phyloP scores from a whole-genome alignment of 768 basidiomycete genomes.

The Serendipita sp. region DNA sequence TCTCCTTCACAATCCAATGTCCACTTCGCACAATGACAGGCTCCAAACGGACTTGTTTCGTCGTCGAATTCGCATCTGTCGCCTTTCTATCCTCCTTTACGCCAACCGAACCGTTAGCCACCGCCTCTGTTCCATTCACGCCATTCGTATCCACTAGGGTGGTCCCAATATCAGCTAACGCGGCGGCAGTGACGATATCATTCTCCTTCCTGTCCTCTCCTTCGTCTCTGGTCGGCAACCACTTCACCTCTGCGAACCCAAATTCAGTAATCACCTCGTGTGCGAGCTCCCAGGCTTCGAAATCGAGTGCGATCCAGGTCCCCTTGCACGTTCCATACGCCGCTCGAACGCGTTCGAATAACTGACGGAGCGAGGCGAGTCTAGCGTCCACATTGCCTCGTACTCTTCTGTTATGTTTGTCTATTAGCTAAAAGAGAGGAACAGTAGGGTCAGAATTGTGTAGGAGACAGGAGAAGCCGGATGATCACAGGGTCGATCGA shows the following conservation, averaged over 20 bases:
- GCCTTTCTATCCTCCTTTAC: not conserved
- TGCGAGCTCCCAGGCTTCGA: constrained; percentile 71
- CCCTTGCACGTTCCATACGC: constrained; percentile 49
- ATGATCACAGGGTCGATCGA: not conserved
- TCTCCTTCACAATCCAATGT: constrained; percentile 51
- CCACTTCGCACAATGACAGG: constrained; percentile 27
- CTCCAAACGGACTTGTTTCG: not conserved
- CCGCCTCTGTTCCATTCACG: not conserved
- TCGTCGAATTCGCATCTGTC: not conserved
- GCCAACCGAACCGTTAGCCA: not conserved
- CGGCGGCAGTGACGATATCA: not conserved
- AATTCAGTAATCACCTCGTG: constrained; percentile 64
- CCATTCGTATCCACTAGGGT: too few relatives aligned
- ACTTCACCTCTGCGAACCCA: constrained; percentile 51
- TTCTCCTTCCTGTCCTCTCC: constrained; percentile 27
- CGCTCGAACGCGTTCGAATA: constrained; percentile 52
- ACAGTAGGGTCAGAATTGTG: not conserved
- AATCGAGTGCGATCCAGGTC: constrained; percentile 63
- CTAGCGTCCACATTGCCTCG: constrained; percentile 39
- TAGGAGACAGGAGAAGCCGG: not conserved
- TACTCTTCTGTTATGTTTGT: constrained; percentile 65
- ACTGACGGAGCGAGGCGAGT: constrained; percentile 38
- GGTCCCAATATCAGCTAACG: too few relatives aligned
- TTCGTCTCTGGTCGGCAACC: constrained; percentile 17
- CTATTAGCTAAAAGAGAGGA: constrained; percentile 35